Evolutionary conservation across 2,329 filamentous ascomycete genomes (phyloP).

Genomic region (Zasmidium cellare): DNA sequence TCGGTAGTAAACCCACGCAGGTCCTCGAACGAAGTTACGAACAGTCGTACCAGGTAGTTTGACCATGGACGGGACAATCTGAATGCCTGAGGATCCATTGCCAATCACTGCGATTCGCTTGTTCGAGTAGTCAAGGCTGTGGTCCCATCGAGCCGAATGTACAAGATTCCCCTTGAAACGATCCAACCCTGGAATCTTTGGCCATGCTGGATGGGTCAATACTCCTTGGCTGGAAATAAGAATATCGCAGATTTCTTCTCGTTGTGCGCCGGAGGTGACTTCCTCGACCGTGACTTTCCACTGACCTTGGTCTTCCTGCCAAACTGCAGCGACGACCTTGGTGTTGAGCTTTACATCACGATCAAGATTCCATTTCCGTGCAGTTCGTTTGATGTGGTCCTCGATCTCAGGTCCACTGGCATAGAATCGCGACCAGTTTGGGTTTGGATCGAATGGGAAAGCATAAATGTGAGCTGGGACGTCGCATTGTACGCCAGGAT

Average conservation of each 20-base stretch:
- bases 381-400: constrained; percentile 40
- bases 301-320: constrained; percentile 8
- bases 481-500: constrained; percentile 48
- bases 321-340: constrained; percentile 11
- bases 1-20: constrained; percentile 62
- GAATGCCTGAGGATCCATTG: constrained; percentile 42
- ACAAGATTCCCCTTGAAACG: constrained; percentile 36
- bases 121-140: constrained; percentile 27
- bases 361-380: constrained; percentile 39
- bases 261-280: background rate
- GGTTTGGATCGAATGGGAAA: constrained; percentile 39
- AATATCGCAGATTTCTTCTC: constrained; percentile 10
- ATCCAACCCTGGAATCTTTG: constrained; percentile 36
- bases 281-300: constrained; percentile 15
- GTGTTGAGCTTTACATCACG: constrained; percentile 35
- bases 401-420: constrained; percentile 41
- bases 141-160: constrained; percentile 41
- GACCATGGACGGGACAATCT: constrained; percentile 50
- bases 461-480: constrained; percentile 40
- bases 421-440: constrained; percentile 33
- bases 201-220: constrained; percentile 12
- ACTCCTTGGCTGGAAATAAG: constrained; percentile 12
- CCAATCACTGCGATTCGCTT: constrained; percentile 43
- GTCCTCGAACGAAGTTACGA: constrained; percentile 61
- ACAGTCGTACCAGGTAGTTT: constrained; percentile 45